Conservation (phyloP, 768 basidiomycete species). For the Auricularia sp. region DNA sequence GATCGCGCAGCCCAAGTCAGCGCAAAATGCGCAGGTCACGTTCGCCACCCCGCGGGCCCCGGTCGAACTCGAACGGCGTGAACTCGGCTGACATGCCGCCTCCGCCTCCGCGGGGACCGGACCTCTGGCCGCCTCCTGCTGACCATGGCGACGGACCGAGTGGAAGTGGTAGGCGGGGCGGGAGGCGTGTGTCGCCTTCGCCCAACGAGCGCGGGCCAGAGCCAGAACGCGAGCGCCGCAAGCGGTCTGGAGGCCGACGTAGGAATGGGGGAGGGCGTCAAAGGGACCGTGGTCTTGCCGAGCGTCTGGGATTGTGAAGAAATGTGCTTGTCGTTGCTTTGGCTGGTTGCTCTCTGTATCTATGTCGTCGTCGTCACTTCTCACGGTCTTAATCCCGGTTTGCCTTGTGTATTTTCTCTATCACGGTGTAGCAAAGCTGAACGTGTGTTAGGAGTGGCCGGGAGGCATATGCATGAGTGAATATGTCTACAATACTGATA, state of each 20-base stretch:
- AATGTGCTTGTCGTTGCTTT: not conserved
- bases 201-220: not conserved
- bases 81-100: not conserved
- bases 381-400: not conserved
- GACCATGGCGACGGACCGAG: not conserved
- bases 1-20: not conserved
- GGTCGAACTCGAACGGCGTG: not conserved
- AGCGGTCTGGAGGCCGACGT: slow-evolving; percentile 16
- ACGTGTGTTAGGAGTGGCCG: no score
- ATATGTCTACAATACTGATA: no score
- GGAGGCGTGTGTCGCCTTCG: slow-evolving; percentile 19
- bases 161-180: slow-evolving; percentile 25
- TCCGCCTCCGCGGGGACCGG: not conserved
- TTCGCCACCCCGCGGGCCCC: not conserved
- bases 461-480: no score
- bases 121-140: not conserved
- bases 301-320: slow-evolving; percentile 65
- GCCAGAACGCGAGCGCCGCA: not conserved
- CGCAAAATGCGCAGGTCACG: not conserved
- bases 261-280: slow-evolving; percentile 23
- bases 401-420: no score
- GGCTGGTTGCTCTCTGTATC: not conserved
- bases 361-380: not conserved
- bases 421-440: no score
- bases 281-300: slow-evolving; percentile 66